Percentiles rank a stretch among this genome's conserved stretches.
Conservation (phyloP, 331 rosid genomes). For the Arachis monticola region DNA sequence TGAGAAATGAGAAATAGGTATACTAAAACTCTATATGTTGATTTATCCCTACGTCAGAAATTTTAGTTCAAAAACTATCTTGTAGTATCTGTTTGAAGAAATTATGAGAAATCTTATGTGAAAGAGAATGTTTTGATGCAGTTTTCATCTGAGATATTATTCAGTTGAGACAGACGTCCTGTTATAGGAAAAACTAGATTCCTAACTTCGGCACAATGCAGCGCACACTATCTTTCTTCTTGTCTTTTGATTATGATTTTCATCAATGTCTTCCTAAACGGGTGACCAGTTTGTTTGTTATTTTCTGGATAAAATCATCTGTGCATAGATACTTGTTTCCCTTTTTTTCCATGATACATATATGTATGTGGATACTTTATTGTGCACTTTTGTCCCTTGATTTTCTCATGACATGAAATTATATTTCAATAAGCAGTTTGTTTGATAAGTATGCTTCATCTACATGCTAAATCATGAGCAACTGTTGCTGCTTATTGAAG, state of each 20-base stretch:
- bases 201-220: slow-evolving; percentile 6
- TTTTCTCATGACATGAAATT: neutral
- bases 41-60: neutral
- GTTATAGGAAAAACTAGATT: slow-evolving; percentile 30
- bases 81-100: slow-evolving; percentile 14
- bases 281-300: neutral
- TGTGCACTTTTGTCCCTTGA: neutral
- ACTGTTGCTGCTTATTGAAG: neutral
- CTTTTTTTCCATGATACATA: neutral
- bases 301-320: neutral
- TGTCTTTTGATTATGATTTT: slow-evolving; percentile 14
- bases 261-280: slow-evolving; percentile 13
- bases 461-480: neutral
- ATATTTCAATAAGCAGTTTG: neutral
- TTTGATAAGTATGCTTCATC: neutral
- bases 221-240: neutral
- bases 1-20: slow-evolving; percentile 1
- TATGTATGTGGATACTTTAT: neutral
- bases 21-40: neutral
- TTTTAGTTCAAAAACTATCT: slow-evolving; percentile 10
- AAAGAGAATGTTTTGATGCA: slow-evolving; percentile 11
- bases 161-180: slow-evolving; percentile 6
- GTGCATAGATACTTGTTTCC: neutral
- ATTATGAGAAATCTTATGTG: neutral
- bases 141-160: slow-evolving; percentile 15